phyloP scores from a whole-genome alignment of 75 land plant species.

The Selaginella moellendorffii region DNA sequence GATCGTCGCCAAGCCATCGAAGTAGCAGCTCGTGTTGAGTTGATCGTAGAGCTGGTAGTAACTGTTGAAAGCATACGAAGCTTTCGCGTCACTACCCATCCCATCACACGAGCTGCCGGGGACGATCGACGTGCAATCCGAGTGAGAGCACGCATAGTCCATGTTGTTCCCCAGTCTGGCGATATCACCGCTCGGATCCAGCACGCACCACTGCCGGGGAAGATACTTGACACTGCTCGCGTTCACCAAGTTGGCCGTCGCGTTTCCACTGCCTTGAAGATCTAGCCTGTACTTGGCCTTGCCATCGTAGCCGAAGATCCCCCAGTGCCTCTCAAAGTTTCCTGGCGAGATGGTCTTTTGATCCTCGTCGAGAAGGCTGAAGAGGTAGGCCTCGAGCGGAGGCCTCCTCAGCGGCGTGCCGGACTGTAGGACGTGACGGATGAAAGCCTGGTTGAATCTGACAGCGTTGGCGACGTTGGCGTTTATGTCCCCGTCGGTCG shows the following conservation, averaged over 20 bases:
- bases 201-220: constrained; percentile 68
- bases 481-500: constrained; percentile 62
- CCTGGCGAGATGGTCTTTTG: constrained; percentile 45
- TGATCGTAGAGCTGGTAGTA: constrained; percentile 4
- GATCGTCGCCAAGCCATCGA: neutral
- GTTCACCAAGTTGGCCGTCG: constrained; percentile 22
- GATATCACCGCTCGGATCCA: neutral
- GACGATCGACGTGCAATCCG: neutral
- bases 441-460: constrained; percentile 42
- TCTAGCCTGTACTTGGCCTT: constrained; percentile 65
- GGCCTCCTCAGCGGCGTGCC: constrained; percentile 43
- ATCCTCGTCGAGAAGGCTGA: constrained; percentile 71
- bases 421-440: constrained; percentile 35
- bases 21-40: neutral
- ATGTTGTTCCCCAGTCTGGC: neutral
- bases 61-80: constrained; percentile 4
- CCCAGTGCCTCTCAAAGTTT: constrained; percentile 74
- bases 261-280: constrained; percentile 32
- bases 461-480: constrained; percentile 44
- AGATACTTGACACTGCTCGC: constrained; percentile 51
- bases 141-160: neutral
- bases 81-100: neutral
- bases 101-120: neutral
- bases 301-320: constrained; percentile 83
- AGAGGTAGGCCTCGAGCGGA: constrained; percentile 37